Evolutionary conservation across 305 asterid species (phyloP), one percentile per base, ranked within the genome.

Genomic region (Fraxinus greggii): DNA sequence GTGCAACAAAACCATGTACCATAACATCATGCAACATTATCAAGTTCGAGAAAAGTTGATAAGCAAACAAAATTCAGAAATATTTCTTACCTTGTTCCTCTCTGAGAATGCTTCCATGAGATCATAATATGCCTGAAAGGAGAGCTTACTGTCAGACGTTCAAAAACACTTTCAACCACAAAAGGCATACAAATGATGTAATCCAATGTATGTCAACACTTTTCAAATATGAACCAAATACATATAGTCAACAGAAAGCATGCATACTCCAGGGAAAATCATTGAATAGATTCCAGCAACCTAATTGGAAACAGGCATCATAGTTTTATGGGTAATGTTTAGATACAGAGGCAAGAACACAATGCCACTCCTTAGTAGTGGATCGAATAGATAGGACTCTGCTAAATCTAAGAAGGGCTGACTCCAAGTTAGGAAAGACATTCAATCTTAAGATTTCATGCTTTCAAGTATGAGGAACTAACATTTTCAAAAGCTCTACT

Each of bases 401-500:
- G 75, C 23, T 70, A 70, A 24, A 70, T 32, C 75, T 67, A 67
- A 28, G 40, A 70, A 32, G 23, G 5, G 24, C 75, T 31, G 75
- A 70, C 75, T 70, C 77, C 79, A 51, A 80, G 56, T 75, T 36
- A 35, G 42, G 23, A 79, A 74, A 75, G 42, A 75, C 21, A 31
- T 75, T 12, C 42, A 26, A 69, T 40, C 82, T 77, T 48, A 77
- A 79, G 79, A 81, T 38, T 73, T 10, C 82, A 40, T 70, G 83
- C 51, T 80, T 42, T 75, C 76, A 81, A 86, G 85, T 78, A 65
- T 56, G 35, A 36, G 61, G 87, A 77, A 81, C 94, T 85, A 54
- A 96, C 99, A 88, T 93, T 91, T 85, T 94, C 98, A 86, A 96
- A 96, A 82, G 97, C 98, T 90, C 98, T 87, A 85, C 97, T 94